Conservation (phyloP, 371 early-diverging fungal species). For the Mortierella sp. region DNA sequence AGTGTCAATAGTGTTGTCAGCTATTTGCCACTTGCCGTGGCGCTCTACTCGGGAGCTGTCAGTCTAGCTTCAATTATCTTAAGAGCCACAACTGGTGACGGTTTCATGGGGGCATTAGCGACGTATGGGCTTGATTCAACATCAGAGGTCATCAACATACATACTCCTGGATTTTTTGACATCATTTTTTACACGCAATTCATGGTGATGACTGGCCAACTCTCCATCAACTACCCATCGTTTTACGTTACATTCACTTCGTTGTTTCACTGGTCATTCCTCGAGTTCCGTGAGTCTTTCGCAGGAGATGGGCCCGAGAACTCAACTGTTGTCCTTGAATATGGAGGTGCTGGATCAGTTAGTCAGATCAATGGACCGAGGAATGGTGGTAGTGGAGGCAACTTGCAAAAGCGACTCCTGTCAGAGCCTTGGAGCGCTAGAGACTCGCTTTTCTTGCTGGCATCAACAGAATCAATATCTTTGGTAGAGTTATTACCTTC, state of each 20-base stretch:
- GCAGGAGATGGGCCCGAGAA: slow-evolving; percentile 53
- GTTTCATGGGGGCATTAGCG: slow-evolving; percentile 62
- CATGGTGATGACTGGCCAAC: slow-evolving; percentile 62
- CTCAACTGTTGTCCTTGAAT: slow-evolving; percentile 33
- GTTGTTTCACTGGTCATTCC: slow-evolving; percentile 69
- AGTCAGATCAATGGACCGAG: slow-evolving; percentile 25
- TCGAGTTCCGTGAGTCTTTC: slow-evolving; percentile 55
- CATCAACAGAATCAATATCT: background rate
- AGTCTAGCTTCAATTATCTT: slow-evolving; percentile 59
- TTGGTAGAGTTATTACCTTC: background rate
- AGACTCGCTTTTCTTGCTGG: background rate
- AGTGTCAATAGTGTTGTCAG: slow-evolving; percentile 60
- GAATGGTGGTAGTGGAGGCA: background rate
- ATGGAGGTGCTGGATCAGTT: slow-evolving; percentile 53
- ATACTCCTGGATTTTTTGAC: slow-evolving; percentile 70
- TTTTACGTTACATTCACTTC: slow-evolving; percentile 67
- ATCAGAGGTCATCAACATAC: slow-evolving; percentile 61
- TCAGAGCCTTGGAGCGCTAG: background rate
- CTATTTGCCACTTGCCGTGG: slow-evolving; percentile 65
- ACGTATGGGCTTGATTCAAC: slow-evolving; percentile 65
- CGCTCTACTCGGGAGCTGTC: slow-evolving; percentile 57
- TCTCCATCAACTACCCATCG: slow-evolving; percentile 65
- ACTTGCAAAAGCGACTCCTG: slow-evolving; percentile 6
- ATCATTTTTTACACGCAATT: slow-evolving; percentile 67
- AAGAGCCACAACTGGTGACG: slow-evolving; percentile 60